Conservation (phyloP, 768 basidiomycete genomes). For the Lentinula guzmanii region DNA sequence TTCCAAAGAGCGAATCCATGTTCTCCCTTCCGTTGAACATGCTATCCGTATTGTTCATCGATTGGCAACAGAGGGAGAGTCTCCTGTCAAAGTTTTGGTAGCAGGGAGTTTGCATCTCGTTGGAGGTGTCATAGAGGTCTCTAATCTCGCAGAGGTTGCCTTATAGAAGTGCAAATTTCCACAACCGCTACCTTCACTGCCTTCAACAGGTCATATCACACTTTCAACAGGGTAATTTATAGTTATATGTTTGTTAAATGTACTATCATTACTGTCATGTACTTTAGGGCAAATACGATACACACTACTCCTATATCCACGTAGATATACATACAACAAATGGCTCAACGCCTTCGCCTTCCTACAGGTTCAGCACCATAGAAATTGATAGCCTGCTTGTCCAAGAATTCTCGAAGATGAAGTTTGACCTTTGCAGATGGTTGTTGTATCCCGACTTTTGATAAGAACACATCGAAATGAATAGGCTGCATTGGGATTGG, state of each 20-base stretch:
- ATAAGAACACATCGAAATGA: constrained; percentile 46
- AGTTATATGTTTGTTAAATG: constrained; percentile 5
- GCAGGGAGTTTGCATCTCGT: constrained; percentile 91
- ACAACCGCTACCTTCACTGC: background rate
- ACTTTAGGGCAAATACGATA: background rate
- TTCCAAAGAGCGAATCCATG: constrained; percentile 58
- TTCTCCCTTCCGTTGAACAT: constrained; percentile 85
- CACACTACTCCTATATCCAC: constrained; percentile 1
- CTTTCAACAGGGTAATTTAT: constrained; percentile 9
- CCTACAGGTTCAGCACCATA: constrained; percentile 31
- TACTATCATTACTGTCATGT: constrained; percentile 31
- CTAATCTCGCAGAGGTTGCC: constrained; percentile 67
- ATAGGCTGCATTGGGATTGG: constrained; percentile 40
- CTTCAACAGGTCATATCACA: background rate
- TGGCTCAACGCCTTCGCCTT: constrained; percentile 11
- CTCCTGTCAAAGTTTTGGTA: constrained; percentile 61
- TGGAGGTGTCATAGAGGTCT: constrained; percentile 90
- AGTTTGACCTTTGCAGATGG: constrained; percentile 25
- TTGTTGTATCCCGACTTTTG: constrained; percentile 28
- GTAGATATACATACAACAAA: constrained; percentile 6
- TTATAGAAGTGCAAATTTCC: constrained; percentile 27
- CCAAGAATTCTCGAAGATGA: constrained; percentile 45
- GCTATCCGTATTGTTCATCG: constrained; percentile 64
- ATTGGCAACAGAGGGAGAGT: constrained; percentile 23
- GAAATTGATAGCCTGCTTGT: constrained; percentile 54